Evolutionary conservation across 805 yeast genomes (phyloP), one percentile per base, ranked within the genome.

Genomic region (Saccharomycopsis amapae): DNA sequence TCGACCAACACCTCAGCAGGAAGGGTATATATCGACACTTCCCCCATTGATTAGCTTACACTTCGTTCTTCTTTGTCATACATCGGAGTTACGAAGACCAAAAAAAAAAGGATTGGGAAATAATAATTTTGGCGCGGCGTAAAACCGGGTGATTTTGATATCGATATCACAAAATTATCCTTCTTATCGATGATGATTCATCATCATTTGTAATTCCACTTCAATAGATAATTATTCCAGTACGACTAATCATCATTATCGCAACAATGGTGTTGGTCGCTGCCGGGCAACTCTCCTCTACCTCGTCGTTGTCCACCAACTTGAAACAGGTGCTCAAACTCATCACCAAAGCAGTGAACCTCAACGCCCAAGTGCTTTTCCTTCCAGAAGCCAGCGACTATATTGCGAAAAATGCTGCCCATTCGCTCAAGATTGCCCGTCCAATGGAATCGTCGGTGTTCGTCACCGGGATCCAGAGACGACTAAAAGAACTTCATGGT

Each of bases 351-450:
- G 95, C 97, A 0, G 72, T 82, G 0, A 64, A 63, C 2, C 59
- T 69, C 13, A 74, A 81, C 3, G 88, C 83, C 12, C 69, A 73
- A 51, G 77, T 86, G 2, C 67, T 93, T 4, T 87, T 93, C 58
- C 72, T 90, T 38, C 97, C 97, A 1, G 98, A 90, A 61, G 97
- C 97, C 0, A 73, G 93, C 3, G 97, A 90, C 60, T 90, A 87
- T 60, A 71, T 90, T 33, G 81, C 95, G 4, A 69, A 76, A 43
- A 76, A 77, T 57, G 81, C 89, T 1, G 60, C 56, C 1, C 89
- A 86, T 54, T 79, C 94, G 1, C 67, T 70, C 43, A 54, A 65
- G 23, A 64, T 90, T n/a, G 87, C 82, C 0, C 58, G 68, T 34
- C 49, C 72, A 12, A 67, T 71, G 23, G 63, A 65, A 1, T 58